phyloP scores from a whole-genome alignment of 495 filamentous ascomycete species.

The Penicillium atrosanguineum region DNA sequence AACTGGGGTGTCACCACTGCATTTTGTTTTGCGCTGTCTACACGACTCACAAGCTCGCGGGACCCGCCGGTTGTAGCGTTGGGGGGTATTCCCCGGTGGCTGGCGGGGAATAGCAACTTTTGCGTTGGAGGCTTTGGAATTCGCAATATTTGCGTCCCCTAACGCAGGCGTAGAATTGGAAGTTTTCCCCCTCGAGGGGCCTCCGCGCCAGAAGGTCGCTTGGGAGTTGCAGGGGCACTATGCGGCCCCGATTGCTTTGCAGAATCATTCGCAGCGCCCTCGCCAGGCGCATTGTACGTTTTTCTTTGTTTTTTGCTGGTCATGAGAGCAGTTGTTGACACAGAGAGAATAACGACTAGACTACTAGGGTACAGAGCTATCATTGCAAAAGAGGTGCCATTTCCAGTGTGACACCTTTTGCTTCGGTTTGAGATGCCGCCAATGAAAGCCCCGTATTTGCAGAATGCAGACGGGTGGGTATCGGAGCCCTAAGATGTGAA shows the following conservation, averaged over 20 bases:
- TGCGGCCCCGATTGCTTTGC: conserved; percentile 8
- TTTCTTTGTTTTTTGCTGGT: conserved; percentile 11
- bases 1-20: conserved; percentile 55
- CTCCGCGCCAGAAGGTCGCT: conserved; percentile 7
- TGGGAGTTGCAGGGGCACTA: conserved; percentile 16
- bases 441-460: conserved; percentile 17
- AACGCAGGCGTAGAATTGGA: conserved; percentile 6
- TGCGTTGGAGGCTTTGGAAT: conserved; percentile 15
- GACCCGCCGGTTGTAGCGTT: conserved; percentile 44
- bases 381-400: neutral
- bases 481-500: conserved; percentile 6
- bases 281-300: conserved; percentile 2
- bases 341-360: conserved; percentile 4
- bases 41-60: conserved; percentile 69
- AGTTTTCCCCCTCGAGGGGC: conserved; percentile 2
- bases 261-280: conserved; percentile 7
- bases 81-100: conserved; percentile 26
- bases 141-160: neutral
- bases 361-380: conserved; percentile 6
- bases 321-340: conserved; percentile 10
- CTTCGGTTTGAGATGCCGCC: conserved; percentile 24
- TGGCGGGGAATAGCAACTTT: conserved; percentile 52
- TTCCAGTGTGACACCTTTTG: conserved; percentile 14
- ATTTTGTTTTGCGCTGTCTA: conserved; percentile 65
- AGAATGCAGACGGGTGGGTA: conserved; percentile 15